Conservation (phyloP, 192 early-diverging fungal species). For the Coemansia sp. region DNA sequence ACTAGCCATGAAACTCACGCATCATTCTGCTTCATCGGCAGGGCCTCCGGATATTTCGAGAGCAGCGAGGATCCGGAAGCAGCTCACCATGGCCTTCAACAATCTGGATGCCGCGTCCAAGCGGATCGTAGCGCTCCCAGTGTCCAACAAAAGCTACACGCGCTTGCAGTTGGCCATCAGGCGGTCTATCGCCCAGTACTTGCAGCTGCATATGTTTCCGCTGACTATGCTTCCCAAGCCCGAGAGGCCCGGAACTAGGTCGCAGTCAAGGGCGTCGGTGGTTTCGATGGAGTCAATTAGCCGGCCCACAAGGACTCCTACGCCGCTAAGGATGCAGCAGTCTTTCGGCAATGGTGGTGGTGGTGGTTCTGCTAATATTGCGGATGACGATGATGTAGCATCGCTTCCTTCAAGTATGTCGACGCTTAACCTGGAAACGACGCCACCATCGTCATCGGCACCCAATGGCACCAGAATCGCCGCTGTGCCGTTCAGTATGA, state of each 20-base stretch:
- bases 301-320: background rate
- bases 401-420: slow-evolving; percentile 28
- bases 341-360: background rate
- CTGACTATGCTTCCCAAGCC: slow-evolving; percentile 68
- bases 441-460: background rate
- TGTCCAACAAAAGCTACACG: slow-evolving; percentile 46
- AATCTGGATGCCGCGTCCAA: slow-evolving; percentile 64
- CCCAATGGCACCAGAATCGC: too few species aligned
- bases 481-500: slow-evolving; percentile 6
- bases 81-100: slow-evolving; percentile 65
- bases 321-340: slow-evolving; percentile 8
- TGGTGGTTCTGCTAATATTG: background rate
- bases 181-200: slow-evolving; percentile 63
- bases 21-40: background rate
- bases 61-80: slow-evolving; percentile 63
- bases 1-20: slow-evolving; percentile 14
- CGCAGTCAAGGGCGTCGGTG: slow-evolving; percentile 7
- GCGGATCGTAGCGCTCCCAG: slow-evolving; percentile 59
- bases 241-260: slow-evolving; percentile 30
- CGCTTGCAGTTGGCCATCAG: slow-evolving; percentile 68
- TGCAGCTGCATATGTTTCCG: slow-evolving; percentile 79
- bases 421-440: slow-evolving; percentile 3
- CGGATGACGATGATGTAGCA: background rate
- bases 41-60: slow-evolving; percentile 52
- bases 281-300: background rate